These are phyloP conservation scores for Phytophthora palmivora DNA, from an alignment of 352 stramenopile species.

Conservation along the genomic window DNA sequence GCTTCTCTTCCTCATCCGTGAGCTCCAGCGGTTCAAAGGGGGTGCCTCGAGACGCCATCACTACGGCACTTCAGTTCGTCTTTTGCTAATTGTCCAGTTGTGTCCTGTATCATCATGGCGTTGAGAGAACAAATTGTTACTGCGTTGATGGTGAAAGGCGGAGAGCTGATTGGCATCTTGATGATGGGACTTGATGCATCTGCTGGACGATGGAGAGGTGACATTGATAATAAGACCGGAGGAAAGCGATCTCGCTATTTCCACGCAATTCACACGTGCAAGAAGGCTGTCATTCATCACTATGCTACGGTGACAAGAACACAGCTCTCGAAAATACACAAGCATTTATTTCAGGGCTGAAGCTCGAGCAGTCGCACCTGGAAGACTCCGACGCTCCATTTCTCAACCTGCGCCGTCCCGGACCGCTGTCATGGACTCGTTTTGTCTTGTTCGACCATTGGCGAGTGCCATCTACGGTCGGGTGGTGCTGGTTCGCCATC, in stretches of 20 bases:
- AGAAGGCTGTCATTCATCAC: slow-evolving; percentile 15
- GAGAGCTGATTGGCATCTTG: slow-evolving; percentile 5
- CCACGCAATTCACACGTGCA: slow-evolving; percentile 14
- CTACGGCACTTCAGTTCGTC: neutral
- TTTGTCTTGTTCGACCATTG: slow-evolving; percentile 49
- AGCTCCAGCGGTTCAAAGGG: slow-evolving; percentile 20
- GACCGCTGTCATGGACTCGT: slow-evolving; percentile 49
- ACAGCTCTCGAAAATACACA: slow-evolving; percentile 4
- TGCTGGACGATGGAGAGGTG: neutral
- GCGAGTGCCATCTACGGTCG: slow-evolving; percentile 62
- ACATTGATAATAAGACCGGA: neutral
- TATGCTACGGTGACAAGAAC: slow-evolving; percentile 12
- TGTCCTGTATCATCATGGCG: slow-evolving; percentile 11
- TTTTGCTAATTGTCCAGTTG: slow-evolving; percentile 13
- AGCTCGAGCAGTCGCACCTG: slow-evolving; percentile 10
- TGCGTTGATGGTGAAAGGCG: slow-evolving; percentile 8
- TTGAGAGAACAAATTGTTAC: slow-evolving; percentile 10
- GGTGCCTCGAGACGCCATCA: slow-evolving; percentile 11
- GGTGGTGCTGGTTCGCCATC: slow-evolving; percentile 53
- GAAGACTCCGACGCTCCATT: slow-evolving; percentile 12
- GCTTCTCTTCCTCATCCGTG: slow-evolving; percentile 17
- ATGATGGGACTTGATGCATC: neutral
- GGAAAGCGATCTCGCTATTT: neutral
- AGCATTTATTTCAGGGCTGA: slow-evolving; percentile 20
- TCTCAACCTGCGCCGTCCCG: slow-evolving; percentile 5